These are phyloP conservation scores for Dictyostelium discoideum DNA, from an alignment of 78 protist species.

Conservation along the genomic window dicty_2.7 NC_007088.5:8111501-8112000, in stretches of 20 bases:
- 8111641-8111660: slow-evolving; percentile 35
- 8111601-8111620: slow-evolving; percentile 57
- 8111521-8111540: no score
- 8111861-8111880: not conserved
- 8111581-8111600: not conserved
- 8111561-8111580: not conserved
- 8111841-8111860: slow-evolving; percentile 16
- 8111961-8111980: not conserved
- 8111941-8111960: not conserved
- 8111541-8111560: no score
- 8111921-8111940: not conserved
- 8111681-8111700: slow-evolving; percentile 49
- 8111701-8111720: slow-evolving; percentile 64
- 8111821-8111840: slow-evolving; percentile 30
- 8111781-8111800: slow-evolving; percentile 7
- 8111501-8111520: slow-evolving; percentile 48
- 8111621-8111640: slow-evolving; percentile 73
- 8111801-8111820: slow-evolving; percentile 9
- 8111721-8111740: slow-evolving; percentile 30
- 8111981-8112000: not conserved
- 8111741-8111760: slow-evolving; percentile 71
- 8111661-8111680: slow-evolving; percentile 35
- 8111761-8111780: slow-evolving; percentile 34
- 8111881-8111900: slow-evolving; percentile 11
- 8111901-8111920: slow-evolving; percentile 13